A percentile compares a stretch with the other conserved stretches of the same genome.
These are phyloP conservation scores for Coemansia umbellata DNA, from an alignment of 192 early-diverging fungal species.

Conservation along the genomic window DNA sequence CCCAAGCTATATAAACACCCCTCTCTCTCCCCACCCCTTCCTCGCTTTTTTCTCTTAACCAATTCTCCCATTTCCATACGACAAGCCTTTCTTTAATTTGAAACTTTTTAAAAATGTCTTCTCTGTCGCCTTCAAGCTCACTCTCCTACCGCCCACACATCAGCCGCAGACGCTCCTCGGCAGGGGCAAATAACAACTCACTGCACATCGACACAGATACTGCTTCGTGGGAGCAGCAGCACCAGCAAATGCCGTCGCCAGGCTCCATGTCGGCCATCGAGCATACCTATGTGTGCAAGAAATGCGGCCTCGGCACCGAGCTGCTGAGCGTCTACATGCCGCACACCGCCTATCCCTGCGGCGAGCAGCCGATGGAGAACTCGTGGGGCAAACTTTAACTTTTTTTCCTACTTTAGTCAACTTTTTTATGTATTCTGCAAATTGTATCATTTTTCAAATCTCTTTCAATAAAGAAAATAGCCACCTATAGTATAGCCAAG, in stretches of 20 bases:
- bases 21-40: no score
- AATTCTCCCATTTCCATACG: background rate
- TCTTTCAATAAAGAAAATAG: no score
- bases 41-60: background rate
- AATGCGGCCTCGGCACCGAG: constrained; percentile 46
- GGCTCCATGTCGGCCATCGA: constrained; percentile 7
- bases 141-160: constrained; percentile 38
- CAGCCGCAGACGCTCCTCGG: constrained; percentile 40
- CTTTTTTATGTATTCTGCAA: no score
- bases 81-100: background rate
- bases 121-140: constrained; percentile 2
- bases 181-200: constrained; percentile 4
- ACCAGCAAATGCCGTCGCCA: background rate
- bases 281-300: constrained; percentile 38
- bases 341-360: constrained; percentile 39
- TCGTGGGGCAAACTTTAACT: constrained; percentile 37
- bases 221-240: background rate
- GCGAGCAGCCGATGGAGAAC: constrained; percentile 15
- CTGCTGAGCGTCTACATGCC: constrained; percentile 46
- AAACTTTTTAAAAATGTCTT: background rate
- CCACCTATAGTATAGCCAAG: no score
- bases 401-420: no score
- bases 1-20: background rate
- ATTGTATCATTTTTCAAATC: no score
- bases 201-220: background rate